Percentiles rank a stretch among this genome's conserved stretches.
Conservation (phyloP, 2,329 filamentous ascomycete species). For the Verticillium nonalfalfae region DNA sequence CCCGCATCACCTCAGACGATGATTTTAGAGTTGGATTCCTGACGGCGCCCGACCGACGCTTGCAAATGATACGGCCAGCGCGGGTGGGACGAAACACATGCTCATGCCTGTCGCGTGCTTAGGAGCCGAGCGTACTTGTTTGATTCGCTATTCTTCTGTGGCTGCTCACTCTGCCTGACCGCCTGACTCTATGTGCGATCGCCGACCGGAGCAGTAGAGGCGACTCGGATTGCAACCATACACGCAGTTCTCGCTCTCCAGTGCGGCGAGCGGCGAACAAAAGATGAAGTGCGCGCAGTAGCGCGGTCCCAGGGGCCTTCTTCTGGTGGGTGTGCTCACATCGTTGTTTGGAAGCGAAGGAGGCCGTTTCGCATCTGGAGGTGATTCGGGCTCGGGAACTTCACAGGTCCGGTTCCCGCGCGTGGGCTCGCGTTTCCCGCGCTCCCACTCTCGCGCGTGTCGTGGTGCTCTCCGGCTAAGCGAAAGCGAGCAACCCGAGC, state of each 20-base stretch:
- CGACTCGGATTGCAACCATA: background rate
- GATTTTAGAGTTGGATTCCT: background rate
- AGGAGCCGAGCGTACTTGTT: background rate
- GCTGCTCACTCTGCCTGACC: too few relatives aligned
- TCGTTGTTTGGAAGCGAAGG: background rate
- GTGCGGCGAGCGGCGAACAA: background rate
- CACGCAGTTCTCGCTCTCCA: background rate
- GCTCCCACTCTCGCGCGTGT: too few relatives aligned
- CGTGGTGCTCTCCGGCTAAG: background rate
- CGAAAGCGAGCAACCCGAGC: background rate
- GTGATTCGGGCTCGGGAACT: background rate
- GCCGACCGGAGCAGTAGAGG: too few relatives aligned
- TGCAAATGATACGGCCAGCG: background rate
- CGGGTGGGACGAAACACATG: background rate
- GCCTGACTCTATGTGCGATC: too few relatives aligned
- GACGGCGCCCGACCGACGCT: background rate
- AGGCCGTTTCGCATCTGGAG: background rate
- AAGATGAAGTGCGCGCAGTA: background rate
- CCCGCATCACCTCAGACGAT: background rate
- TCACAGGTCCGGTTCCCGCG: background rate
- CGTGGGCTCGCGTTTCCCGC: too few relatives aligned
- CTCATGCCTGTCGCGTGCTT: background rate
- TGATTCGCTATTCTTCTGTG: background rate
- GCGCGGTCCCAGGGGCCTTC: background rate
- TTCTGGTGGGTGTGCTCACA: background rate